Evolutionary conservation across 2,329 filamentous ascomycete species (phyloP).

Genomic region (Bertia moriformis): DNA sequence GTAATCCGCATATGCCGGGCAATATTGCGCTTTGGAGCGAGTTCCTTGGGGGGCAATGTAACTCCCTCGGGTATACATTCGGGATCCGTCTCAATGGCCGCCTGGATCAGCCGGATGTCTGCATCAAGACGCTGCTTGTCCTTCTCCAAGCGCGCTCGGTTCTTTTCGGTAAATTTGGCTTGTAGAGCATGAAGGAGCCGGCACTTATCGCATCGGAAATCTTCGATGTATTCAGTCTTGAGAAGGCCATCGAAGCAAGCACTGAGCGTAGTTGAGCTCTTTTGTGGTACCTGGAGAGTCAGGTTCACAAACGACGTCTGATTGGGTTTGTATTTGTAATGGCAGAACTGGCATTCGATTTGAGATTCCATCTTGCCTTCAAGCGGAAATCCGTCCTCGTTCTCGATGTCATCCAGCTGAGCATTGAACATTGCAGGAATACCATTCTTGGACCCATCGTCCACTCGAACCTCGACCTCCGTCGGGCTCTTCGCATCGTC

Average conservation of each 20-base stretch:
- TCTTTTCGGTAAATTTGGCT: constrained; percentile 43
- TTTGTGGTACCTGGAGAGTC: constrained; percentile 79
- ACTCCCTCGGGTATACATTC: constrained; percentile 63
- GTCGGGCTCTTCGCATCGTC: background rate
- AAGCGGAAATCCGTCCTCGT: constrained; percentile 71
- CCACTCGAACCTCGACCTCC: constrained; percentile 6
- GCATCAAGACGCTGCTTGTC: constrained; percentile 34
- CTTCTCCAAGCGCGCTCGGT: constrained; percentile 33
- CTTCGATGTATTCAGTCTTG: constrained; percentile 90
- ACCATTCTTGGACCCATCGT: constrained; percentile 15
- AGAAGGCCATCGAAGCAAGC: constrained; percentile 86
- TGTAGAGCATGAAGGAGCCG: constrained; percentile 67
- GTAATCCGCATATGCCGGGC: constrained; percentile 78
- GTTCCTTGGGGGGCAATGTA: constrained; percentile 56
- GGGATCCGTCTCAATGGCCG: constrained; percentile 65
- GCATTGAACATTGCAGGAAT: constrained; percentile 18
- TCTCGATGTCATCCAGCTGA: constrained; percentile 21
- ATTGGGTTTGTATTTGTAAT: constrained; percentile 74
- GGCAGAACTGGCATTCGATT: constrained; percentile 79
- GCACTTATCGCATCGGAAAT: constrained; percentile 91
- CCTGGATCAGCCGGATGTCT: constrained; percentile 50
- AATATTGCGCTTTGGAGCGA: constrained; percentile 71
- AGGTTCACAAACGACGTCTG: constrained; percentile 80
- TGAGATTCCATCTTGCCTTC: constrained; percentile 89
- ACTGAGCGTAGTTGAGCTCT: constrained; percentile 65